Conservation (phyloP, 148 eudicot species). For the Vaccinium darrowii region DNA sequence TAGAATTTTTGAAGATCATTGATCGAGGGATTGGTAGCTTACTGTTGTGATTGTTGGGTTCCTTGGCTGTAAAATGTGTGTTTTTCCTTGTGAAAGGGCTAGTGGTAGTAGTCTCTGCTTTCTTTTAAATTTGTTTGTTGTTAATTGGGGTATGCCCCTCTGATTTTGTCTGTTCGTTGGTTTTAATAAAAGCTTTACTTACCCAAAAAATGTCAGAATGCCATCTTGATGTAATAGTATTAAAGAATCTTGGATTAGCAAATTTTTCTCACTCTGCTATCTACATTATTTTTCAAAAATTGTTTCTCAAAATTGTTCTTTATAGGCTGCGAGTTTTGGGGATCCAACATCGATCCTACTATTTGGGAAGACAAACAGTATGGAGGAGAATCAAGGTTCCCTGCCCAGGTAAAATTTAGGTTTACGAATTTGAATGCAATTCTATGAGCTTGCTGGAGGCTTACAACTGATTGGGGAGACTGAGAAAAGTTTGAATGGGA, state of each 20-base stretch:
- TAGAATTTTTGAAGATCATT: too few relatives aligned
- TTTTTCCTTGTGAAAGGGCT: too few relatives aligned
- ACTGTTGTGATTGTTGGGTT: too few relatives aligned
- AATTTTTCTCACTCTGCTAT: not conserved
- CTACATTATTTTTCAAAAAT: not conserved
- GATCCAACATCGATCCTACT: constrained; percentile 97
- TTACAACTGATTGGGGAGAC: not conserved
- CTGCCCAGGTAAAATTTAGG: constrained; percentile 75
- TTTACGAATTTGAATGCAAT: not conserved
- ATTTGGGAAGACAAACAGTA: constrained; percentile 99
- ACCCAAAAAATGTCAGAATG: not conserved
- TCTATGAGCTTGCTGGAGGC: not conserved
- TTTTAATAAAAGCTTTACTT: too few relatives aligned
- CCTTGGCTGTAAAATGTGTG: too few relatives aligned
- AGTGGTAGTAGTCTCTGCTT: too few relatives aligned
- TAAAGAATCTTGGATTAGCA: not conserved
- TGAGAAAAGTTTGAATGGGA: too few relatives aligned
- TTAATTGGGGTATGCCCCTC: too few relatives aligned
- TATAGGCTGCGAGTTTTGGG: constrained; percentile 87
- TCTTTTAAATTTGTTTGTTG: too few relatives aligned
- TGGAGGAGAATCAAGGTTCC: constrained; percentile 98
- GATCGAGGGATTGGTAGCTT: too few relatives aligned
- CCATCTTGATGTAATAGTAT: not conserved
- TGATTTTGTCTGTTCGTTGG: too few relatives aligned
- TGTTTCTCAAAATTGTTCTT: constrained; percentile 14